Evolutionary conservation across 2,329 filamentous ascomycete species (phyloP).

Genomic region (Graphilbum ipis-grandicollis): DNA sequence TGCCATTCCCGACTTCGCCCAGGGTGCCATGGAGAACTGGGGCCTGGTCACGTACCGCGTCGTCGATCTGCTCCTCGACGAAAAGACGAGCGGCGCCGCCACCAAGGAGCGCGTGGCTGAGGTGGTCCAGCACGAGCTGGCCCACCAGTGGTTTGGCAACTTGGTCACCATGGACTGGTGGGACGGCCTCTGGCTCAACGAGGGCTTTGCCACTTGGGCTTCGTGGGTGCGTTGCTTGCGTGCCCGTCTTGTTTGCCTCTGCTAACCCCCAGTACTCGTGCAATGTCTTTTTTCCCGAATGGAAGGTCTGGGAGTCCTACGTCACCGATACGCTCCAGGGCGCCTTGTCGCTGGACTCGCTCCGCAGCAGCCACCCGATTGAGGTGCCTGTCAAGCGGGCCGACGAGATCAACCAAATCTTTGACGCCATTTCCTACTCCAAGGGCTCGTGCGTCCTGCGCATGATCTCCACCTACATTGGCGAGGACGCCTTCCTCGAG

Average conservation of each 20-base stretch:
- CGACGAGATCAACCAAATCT: constrained; percentile 95
- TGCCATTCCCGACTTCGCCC: constrained; percentile 87
- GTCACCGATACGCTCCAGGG: constrained; percentile 85
- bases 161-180: constrained; percentile 89
- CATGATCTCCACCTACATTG: constrained; percentile 93
- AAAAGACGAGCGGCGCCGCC: constrained; percentile 76
- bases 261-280: constrained; percentile 52
- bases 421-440: constrained; percentile 92
- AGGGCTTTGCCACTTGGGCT: constrained; percentile 81
- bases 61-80: constrained; percentile 77
- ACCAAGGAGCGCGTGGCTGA: constrained; percentile 89
- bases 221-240: constrained; percentile 34
- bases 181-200: constrained; percentile 83
- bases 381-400: constrained; percentile 91
- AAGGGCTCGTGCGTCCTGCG: constrained; percentile 91
- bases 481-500: constrained; percentile 84
- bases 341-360: constrained; percentile 71
- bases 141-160: constrained; percentile 87
- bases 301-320: constrained; percentile 95
- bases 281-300: constrained; percentile 91
- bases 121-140: constrained; percentile 90
- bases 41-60: constrained; percentile 89
- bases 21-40: constrained; percentile 98
- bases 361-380: constrained; percentile 89
- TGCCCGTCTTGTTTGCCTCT: too few species aligned